Evolutionary conservation across 495 filamentous ascomycete genomes (phyloP).

Genomic region (Clohesyomyces aquaticus): DNA sequence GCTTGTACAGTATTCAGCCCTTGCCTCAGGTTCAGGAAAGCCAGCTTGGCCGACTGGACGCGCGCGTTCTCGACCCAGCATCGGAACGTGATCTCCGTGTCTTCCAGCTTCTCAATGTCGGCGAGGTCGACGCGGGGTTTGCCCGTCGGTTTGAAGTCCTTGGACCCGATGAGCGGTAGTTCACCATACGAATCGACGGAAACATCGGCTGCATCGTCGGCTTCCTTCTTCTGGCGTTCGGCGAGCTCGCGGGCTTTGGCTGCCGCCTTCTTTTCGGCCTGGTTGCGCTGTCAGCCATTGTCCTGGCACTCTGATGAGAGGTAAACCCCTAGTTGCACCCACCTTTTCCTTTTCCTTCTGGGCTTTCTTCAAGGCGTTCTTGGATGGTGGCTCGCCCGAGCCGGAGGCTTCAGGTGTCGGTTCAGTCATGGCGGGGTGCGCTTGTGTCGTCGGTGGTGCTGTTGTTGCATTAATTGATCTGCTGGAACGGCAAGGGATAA

Average conservation of each 20-base stretch:
- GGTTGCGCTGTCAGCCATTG: not conserved
- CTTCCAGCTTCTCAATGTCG: conserved; percentile 35
- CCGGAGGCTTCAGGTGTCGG: conserved; percentile 14
- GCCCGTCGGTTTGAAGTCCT: conserved; percentile 38
- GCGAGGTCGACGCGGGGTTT: conserved; percentile 39
- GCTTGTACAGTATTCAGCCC: conserved; percentile 48
- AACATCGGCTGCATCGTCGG: conserved; percentile 46
- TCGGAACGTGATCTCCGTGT: conserved; percentile 46
- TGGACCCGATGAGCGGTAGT: conserved; percentile 46
- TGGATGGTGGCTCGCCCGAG: conserved; percentile 52
- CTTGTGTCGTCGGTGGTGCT: not conserved
- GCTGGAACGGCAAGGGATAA: not conserved
- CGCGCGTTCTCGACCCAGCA: conserved; percentile 50
- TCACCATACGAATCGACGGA: conserved; percentile 51
- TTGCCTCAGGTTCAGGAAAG: conserved; percentile 51
- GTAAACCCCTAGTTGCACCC: too few relatives aligned
- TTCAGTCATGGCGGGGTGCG: conserved; percentile 19
- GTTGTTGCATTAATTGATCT: not conserved
- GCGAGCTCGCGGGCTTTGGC: conserved; percentile 43
- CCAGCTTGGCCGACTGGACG: conserved; percentile 51
- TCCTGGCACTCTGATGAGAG: not conserved
- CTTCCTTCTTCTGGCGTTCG: conserved; percentile 46
- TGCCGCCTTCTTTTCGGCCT: conserved; percentile 44
- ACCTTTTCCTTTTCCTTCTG: conserved; percentile 70
- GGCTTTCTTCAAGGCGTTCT: conserved; percentile 69